Evolutionary conservation across 768 basidiomycete species (phyloP).

Genomic region (Tylopilus plumbeoviolaceoides): DNA sequence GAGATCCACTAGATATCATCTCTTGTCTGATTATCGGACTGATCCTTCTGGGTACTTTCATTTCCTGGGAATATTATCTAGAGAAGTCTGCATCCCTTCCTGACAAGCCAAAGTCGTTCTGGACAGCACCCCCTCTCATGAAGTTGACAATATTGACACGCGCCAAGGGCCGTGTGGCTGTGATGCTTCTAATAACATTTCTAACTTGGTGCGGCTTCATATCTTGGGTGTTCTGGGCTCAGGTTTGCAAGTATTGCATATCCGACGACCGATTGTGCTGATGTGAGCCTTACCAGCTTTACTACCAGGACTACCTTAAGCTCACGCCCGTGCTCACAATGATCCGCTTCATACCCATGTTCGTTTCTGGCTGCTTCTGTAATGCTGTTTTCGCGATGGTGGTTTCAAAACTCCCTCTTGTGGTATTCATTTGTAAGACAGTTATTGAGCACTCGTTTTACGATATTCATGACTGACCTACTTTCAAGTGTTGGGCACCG

Average conservation of each 20-base stretch:
- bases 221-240: slow-evolving; percentile 52
- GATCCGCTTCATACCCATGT: slow-evolving; percentile 68
- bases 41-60: slow-evolving; percentile 49
- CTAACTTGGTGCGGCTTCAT: slow-evolving; percentile 59
- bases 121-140: slow-evolving; percentile 60
- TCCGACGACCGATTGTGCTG: not conserved
- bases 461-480: too few relatives aligned
- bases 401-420: slow-evolving; percentile 50
- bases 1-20: slow-evolving; percentile 70
- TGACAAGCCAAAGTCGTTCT: slow-evolving; percentile 17
- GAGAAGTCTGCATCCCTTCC: slow-evolving; percentile 31
- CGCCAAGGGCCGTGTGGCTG: slow-evolving; percentile 56
- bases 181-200: slow-evolving; percentile 58
- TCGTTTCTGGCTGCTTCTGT: slow-evolving; percentile 56
- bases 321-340: slow-evolving; percentile 57
- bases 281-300: slow-evolving; percentile 40
- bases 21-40: slow-evolving; percentile 60
- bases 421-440: too few relatives aligned
- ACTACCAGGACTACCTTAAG: slow-evolving; percentile 61
- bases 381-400: slow-evolving; percentile 64
- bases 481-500: slow-evolving; percentile 45
- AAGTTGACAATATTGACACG: slow-evolving; percentile 58
- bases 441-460: too few relatives aligned
- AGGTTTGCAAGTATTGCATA: slow-evolving; percentile 23
- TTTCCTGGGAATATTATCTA: slow-evolving; percentile 62